Base-by-base conservation (phyloP, 1,284 basidiomycete genomes). In the Coniophora puteana region DNA sequence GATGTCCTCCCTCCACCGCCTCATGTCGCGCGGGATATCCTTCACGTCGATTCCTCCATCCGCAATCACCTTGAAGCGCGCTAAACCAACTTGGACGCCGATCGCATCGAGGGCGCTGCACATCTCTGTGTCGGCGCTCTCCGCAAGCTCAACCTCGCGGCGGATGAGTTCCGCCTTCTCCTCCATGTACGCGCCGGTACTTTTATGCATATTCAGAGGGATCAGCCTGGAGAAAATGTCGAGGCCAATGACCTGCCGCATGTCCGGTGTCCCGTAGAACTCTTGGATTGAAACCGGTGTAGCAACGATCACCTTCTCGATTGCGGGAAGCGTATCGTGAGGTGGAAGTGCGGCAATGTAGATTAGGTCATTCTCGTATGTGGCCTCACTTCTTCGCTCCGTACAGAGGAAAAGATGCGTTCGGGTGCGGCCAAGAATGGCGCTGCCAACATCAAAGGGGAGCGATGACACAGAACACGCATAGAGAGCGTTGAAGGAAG, bases 121-220 rank as follows among this genome's bases (percentile, higher is more conserved):
- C 25, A 82, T 77, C 61, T 96, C 91, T 1, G 73, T 84, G 53
- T 97, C 92, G 0, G 87, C 85, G 11, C 80, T 64, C 48, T 98
- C 93, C 1, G 83, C 83, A 34, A 83, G 79, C 70, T 98, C 94
- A 1, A 89, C 85, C 60, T 98, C 94, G 2, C 74, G 81, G 27
- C 96, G 76, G 1, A 93, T 91, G 18, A 99, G 71, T 65, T 99
- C 98, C 12, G 95, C 96, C 67, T 99, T 98, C 68, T 99, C 96
- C 62, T 99, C 95, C 1, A 92, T 95, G 65, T 99, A 99, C 13
- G 99, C 83, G 43, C 86, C 90, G 5, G 96, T 94, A 50, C 88
- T 90, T 66, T 98, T 93, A 61, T 98, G 94, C 4, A 99, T 93
- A 47, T 89, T 90, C 24, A 99, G 71, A 6, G 96, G 95, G 18